phyloP scores from a whole-genome alignment of 441 rosid species.

The Raphanus hybrid region DNA sequence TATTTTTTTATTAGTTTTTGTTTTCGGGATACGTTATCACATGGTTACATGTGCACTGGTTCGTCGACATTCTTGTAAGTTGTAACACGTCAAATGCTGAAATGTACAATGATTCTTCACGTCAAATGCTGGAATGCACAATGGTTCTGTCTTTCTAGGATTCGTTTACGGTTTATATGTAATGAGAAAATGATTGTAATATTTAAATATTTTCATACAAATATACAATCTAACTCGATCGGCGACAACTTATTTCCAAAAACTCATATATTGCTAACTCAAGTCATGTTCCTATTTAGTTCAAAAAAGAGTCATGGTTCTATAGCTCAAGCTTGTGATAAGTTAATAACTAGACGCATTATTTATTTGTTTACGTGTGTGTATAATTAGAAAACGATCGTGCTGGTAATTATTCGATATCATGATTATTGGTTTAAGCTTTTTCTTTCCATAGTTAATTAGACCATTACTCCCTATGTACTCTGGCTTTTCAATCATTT shows the following conservation, averaged over 20 bases:
- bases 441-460: slow-evolving; percentile 36
- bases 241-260: neutral
- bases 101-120: neutral
- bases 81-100: slow-evolving; percentile 29
- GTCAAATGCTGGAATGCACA: slow-evolving; percentile 12
- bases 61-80: slow-evolving; percentile 47
- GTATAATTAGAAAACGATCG: slow-evolving; percentile 22
- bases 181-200: neutral
- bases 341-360: neutral
- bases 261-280: neutral
- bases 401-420: slow-evolving; percentile 26
- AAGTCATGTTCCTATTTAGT: slow-evolving; percentile 12
- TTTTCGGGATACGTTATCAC: slow-evolving; percentile 42
- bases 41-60: slow-evolving; percentile 65
- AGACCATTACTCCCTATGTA: slow-evolving; percentile 22
- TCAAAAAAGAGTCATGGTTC: slow-evolving; percentile 11
- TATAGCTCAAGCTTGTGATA: neutral
- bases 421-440: slow-evolving; percentile 21
- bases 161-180: neutral
- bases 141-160: neutral
- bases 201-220: neutral
- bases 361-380: neutral
- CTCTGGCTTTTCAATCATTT: neutral
- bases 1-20: slow-evolving; percentile 15
- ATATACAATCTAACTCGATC: neutral